Conservation (phyloP, 2,329 filamentous ascomycete species). For the Daldinia sp. region DNA sequence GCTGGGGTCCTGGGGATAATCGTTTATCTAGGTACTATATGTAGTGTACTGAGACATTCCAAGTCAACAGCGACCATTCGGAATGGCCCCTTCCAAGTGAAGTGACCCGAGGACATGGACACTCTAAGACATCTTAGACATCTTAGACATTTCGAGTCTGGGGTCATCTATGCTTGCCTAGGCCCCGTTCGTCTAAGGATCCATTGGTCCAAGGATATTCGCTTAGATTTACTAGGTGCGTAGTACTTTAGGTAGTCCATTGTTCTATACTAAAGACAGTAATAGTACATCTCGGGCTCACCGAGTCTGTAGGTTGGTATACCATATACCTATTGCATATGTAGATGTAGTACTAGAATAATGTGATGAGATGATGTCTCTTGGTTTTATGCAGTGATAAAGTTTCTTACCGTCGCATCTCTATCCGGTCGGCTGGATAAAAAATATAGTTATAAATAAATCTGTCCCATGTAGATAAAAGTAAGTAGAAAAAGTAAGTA, state of each 20-base stretch:
- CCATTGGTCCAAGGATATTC: neutral
- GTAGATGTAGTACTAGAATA: neutral
- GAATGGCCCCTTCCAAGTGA: neutral
- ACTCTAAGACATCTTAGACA: conserved; percentile 8
- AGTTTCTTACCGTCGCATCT: neutral
- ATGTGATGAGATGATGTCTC: neutral
- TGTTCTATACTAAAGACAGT: conserved; percentile 10
- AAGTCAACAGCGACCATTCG: neutral
- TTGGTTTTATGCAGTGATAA: neutral
- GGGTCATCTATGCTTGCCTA: conserved; percentile 8
- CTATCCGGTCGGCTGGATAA: neutral
- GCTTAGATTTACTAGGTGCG: conserved; percentile 13
- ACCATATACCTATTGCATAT: too few relatives aligned
- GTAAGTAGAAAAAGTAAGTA: neutral
- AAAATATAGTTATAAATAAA: too few relatives aligned
- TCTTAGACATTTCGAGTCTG: conserved; percentile 12
- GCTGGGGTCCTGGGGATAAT: neutral
- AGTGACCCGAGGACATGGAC: conserved; percentile 13
- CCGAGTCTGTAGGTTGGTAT: neutral
- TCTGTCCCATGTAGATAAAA: too few relatives aligned
- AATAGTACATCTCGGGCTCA: conserved; percentile 6
- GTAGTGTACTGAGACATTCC: neutral
- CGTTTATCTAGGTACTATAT: neutral
- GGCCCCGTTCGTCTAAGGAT: neutral
- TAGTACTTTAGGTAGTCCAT: conserved; percentile 12